Percentiles rank a stretch among this genome's conserved stretches.
Evolutionary conservation across 2,329 filamentous ascomycete genomes (phyloP).

Genomic region (Cercospora sp.): DNA sequence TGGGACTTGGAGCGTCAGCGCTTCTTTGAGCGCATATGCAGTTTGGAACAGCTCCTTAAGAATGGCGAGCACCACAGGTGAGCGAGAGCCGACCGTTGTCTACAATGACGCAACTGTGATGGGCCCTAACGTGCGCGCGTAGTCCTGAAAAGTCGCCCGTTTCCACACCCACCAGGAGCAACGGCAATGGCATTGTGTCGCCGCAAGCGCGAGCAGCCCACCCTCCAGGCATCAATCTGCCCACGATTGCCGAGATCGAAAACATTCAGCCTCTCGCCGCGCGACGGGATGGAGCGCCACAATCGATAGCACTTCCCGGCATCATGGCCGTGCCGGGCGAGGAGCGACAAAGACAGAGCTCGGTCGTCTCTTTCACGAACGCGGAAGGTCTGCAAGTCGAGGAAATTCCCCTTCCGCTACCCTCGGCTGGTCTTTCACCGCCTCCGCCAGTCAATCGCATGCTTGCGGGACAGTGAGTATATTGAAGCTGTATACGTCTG

Average conservation of each 20-base stretch:
- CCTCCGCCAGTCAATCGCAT: conserved; percentile 35
- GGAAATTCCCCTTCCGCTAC: conserved; percentile 36
- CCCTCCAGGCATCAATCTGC: conserved; percentile 25
- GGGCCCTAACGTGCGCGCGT: neutral
- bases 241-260: conserved; percentile 40
- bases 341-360: conserved; percentile 23
- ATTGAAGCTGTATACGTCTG: neutral
- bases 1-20: conserved; percentile 39
- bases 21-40: conserved; percentile 38
- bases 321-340: conserved; percentile 19
- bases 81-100: conserved; percentile 8
- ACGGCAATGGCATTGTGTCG: conserved; percentile 21
- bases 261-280: conserved; percentile 29
- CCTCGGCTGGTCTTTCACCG: conserved; percentile 32
- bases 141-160: conserved; percentile 41
- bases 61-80: conserved; percentile 39
- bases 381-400: conserved; percentile 32
- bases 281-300: conserved; percentile 32
- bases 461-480: conserved; percentile 34
- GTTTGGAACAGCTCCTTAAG: conserved; percentile 39
- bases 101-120: conserved; percentile 13
- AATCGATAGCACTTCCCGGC: conserved; percentile 29
- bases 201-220: conserved; percentile 15
- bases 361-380: conserved; percentile 30
- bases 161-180: conserved; percentile 32